Evolutionary conservation across 768 basidiomycete species (phyloP).

Genomic region (Leucogyrophana mollusca): DNA sequence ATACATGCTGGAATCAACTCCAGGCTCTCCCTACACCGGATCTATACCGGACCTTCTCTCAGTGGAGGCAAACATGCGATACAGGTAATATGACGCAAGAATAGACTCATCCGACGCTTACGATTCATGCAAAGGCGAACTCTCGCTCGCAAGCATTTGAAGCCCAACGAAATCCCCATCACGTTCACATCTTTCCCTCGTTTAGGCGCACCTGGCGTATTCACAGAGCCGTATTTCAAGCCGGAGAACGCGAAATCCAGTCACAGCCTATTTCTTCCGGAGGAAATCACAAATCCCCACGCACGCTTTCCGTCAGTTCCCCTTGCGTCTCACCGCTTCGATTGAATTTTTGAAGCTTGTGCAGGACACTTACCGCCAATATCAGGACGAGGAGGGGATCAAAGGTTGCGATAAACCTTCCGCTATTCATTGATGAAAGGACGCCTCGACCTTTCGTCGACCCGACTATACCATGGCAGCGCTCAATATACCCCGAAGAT

Average conservation of each 20-base stretch:
- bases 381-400: constrained; percentile 88
- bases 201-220: constrained; percentile 83
- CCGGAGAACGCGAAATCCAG: constrained; percentile 79
- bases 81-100: constrained; percentile 51
- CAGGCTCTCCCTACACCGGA: constrained; percentile 92
- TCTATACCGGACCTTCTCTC: constrained; percentile 81
- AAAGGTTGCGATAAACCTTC: constrained; percentile 94
- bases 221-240: constrained; percentile 87
- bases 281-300: constrained; percentile 96
- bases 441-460: constrained; percentile 92
- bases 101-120: not conserved
- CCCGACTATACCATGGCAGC: constrained; percentile 87
- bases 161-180: constrained; percentile 83
- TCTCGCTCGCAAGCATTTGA: constrained; percentile 81
- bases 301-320: constrained; percentile 91
- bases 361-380: constrained; percentile 94
- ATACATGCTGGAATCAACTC: constrained; percentile 98
- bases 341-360: constrained; percentile 14
- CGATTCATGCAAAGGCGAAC: constrained; percentile 59
- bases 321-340: constrained; percentile 9
- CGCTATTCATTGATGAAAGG: constrained; percentile 83
- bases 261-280: constrained; percentile 90
- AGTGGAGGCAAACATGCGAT: constrained; percentile 94
- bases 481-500: constrained; percentile 83
- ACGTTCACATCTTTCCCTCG: constrained; percentile 96